Evolutionary conservation across 2,329 filamentous ascomycete species (phyloP).

Genomic region (Davidsoniella virescens): DNA sequence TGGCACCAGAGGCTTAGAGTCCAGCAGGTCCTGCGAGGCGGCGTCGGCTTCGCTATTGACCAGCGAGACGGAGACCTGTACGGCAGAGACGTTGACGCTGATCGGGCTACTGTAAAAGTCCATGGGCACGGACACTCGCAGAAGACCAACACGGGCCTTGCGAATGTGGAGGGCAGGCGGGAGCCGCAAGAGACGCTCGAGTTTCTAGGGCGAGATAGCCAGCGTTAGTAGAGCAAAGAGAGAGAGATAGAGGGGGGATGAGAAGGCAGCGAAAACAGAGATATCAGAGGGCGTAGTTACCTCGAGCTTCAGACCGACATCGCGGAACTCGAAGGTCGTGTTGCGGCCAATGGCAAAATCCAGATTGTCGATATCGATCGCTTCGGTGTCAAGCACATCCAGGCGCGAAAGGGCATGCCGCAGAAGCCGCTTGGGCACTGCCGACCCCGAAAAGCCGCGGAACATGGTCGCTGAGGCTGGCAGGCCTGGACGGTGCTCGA

Average conservation of each 20-base stretch:
- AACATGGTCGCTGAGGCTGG: conserved; percentile 31
- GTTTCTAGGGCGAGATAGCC: conserved; percentile 46
- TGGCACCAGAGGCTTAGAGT: conserved; percentile 32
- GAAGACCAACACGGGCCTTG: conserved; percentile 56
- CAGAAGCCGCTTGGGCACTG: conserved; percentile 76
- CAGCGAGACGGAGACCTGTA: conserved; percentile 55
- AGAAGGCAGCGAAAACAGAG: background rate
- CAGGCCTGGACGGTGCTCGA: too few species aligned
- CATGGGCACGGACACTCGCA: conserved; percentile 72
- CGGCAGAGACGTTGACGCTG: conserved; percentile 62
- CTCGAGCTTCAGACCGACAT: conserved; percentile 68
- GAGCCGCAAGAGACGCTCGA: conserved; percentile 57
- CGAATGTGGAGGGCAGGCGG: conserved; percentile 55
- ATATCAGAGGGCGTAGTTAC: conserved; percentile 28
- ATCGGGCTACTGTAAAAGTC: conserved; percentile 80
- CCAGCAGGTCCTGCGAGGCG: conserved; percentile 6
- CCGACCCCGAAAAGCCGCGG: conserved; percentile 46
- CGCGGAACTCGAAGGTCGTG: conserved; percentile 69
- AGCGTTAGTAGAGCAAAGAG: conserved; percentile 1
- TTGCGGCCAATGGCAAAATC: conserved; percentile 70
- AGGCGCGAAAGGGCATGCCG: conserved; percentile 71
- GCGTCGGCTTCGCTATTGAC: conserved; percentile 1
- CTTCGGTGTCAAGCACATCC: conserved; percentile 76
- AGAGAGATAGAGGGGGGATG: background rate
- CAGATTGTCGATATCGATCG: conserved; percentile 70